Percentiles rank a stretch among this genome's conserved stretches.
Evolutionary conservation across 768 basidiomycete species (phyloP).

Genomic region (Tylopilus felleus): DNA sequence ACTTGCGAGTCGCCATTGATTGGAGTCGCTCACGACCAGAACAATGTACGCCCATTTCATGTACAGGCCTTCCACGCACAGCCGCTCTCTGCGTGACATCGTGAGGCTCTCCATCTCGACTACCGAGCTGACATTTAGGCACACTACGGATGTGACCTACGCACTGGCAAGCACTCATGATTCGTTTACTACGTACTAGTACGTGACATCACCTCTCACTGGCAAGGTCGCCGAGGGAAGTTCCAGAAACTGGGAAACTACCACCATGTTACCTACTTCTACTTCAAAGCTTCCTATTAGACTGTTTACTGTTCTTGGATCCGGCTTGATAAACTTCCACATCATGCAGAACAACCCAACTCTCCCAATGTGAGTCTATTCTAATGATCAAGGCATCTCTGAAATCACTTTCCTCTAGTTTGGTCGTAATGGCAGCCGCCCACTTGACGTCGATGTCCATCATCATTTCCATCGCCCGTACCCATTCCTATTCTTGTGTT

Average conservation of each 20-base stretch:
- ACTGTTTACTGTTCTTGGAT: background rate
- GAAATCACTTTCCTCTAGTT: slow-evolving; percentile 4
- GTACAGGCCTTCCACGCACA: too few relatives aligned
- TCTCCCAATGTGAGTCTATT: background rate
- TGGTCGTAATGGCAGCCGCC: background rate
- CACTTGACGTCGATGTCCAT: background rate
- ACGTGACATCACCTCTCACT: too few relatives aligned
- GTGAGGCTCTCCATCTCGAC: background rate
- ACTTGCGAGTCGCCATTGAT: too few relatives aligned
- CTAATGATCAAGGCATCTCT: background rate
- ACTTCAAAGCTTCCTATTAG: background rate
- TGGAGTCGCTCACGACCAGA: too few relatives aligned
- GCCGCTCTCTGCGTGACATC: background rate
- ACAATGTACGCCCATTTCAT: too few relatives aligned
- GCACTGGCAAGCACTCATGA: background rate
- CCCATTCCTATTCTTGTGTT: too few relatives aligned
- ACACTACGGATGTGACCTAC: background rate
- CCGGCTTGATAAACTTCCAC: background rate
- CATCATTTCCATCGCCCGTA: background rate
- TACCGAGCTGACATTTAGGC: background rate
- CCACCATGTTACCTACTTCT: background rate
- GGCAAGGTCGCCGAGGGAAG: background rate
- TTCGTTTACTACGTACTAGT: background rate
- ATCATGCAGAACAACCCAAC: slow-evolving; percentile 3
- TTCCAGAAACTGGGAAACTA: background rate